Evolutionary conservation across 306 rosid species (phyloP).

Genomic region (Rosa persica): DNA sequence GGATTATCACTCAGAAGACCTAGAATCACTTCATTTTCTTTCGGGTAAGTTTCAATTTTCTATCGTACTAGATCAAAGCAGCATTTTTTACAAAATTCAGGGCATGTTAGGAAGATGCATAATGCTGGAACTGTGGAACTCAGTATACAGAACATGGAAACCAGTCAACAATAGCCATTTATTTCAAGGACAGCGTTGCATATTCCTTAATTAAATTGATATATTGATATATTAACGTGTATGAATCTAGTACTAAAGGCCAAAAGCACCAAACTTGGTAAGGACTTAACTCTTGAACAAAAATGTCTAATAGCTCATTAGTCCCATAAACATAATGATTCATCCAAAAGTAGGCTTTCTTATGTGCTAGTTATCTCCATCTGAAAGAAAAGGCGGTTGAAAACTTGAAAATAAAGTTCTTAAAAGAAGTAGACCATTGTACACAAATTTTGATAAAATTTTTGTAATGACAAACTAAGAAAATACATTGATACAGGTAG

Average conservation of each 20-base stretch:
- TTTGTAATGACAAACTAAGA: constrained; percentile 3
- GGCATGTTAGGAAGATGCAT: not conserved
- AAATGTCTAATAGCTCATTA: not conserved
- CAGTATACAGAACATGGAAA: not conserved
- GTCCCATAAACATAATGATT: not conserved
- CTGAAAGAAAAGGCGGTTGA: not conserved
- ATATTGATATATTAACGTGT: not conserved
- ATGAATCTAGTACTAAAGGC: not conserved
- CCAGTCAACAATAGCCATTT: not conserved
- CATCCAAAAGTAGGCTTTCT: not conserved
- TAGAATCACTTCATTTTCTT: not conserved
- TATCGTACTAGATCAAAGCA: not conserved
- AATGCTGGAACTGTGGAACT: not conserved
- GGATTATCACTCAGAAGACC: constrained; percentile 12
- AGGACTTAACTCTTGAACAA: not conserved
- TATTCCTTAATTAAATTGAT: not conserved
- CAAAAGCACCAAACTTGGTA: not conserved
- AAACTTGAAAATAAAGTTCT: not conserved
- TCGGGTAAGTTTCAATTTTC: not conserved
- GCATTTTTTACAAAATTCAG: not conserved
- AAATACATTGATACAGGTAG: not conserved
- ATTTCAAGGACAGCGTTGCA: not conserved
- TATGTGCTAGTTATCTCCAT: not conserved
- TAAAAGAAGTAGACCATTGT: not conserved
- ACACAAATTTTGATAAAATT: not conserved